These are phyloP conservation scores for Gomphus bonarii DNA, from an alignment of 1,284 basidiomycete species.

Conservation along the genomic window DNA sequence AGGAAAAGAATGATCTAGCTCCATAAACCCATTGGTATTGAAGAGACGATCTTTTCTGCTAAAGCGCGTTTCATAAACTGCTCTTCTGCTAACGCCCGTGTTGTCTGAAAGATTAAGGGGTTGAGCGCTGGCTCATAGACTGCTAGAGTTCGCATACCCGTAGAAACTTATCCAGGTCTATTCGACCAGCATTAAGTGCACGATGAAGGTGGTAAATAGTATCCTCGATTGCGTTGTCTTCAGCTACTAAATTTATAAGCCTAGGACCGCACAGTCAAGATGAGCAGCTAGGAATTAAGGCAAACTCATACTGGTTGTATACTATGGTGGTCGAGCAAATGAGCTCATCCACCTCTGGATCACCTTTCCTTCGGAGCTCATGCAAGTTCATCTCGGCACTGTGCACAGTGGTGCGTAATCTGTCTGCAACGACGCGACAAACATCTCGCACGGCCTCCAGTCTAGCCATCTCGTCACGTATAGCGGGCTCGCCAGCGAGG, in stretches of 20 bases:
- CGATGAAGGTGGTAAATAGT: conserved; percentile 95
- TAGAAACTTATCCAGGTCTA: conserved; percentile 88
- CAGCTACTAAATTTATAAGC: conserved; percentile 90
- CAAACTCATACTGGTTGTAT: conserved; percentile 76
- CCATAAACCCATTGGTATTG: conserved; percentile 49
- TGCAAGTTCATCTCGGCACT: conserved; percentile 58
- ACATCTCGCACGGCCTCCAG: conserved; percentile 92
- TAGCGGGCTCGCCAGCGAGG: conserved; percentile 81
- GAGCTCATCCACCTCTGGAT: conserved; percentile 85
- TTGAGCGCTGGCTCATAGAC: no score
- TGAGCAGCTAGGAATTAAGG: neutral
- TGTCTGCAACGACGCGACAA: conserved; percentile 67
- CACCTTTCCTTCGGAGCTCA: conserved; percentile 63
- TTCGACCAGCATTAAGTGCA: conserved; percentile 83
- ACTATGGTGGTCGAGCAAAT: conserved; percentile 93
- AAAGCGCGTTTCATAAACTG: conserved; percentile 91
- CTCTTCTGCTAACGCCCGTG: conserved; percentile 82
- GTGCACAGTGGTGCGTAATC: conserved; percentile 52
- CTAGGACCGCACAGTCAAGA: conserved; percentile 31
- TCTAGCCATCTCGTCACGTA: conserved; percentile 93
- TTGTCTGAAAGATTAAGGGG: conserved; percentile 43
- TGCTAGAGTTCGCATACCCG: conserved; percentile 44
- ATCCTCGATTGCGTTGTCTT: conserved; percentile 97
- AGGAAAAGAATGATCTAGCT: conserved; percentile 13
- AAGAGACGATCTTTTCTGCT: conserved; percentile 75